Percentiles rank a stretch among this genome's conserved stretches.
These are phyloP conservation scores for Cinchona pubescens DNA, from an alignment of 257 asterid species.

Conservation along the genomic window DNA sequence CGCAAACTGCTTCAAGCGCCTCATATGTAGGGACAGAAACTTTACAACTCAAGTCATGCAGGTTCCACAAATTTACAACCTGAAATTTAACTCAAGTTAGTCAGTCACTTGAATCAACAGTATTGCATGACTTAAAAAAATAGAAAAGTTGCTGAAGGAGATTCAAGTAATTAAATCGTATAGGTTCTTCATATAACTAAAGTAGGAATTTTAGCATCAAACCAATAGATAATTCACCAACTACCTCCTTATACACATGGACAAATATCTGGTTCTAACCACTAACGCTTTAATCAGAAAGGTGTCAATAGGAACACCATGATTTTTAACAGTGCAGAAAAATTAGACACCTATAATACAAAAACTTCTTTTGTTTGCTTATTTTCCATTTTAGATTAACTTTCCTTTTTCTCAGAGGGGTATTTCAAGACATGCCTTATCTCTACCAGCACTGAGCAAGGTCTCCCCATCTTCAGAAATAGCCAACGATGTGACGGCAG, in stretches of 20 bases:
- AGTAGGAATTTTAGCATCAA: too few species aligned
- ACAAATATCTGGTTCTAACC: not conserved
- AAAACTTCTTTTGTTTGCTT: not conserved
- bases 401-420: not conserved
- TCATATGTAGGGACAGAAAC: constrained; percentile 79
- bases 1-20: constrained; percentile 82
- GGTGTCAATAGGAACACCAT: not conserved
- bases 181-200: not conserved
- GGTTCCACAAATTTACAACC: constrained; percentile 90
- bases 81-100: constrained; percentile 38
- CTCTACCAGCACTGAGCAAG: constrained; percentile 88
- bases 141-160: not conserved
- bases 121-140: not conserved
- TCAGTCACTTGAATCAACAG: constrained; percentile 11
- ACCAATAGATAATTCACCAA: not conserved
- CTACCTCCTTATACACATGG: not conserved
- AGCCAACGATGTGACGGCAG: constrained; percentile 83
- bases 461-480: constrained; percentile 91
- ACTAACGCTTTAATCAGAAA: not conserved
- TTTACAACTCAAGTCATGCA: constrained; percentile 69
- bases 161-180: not conserved
- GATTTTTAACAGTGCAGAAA: not conserved
- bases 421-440: constrained; percentile 49
- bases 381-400: not conserved
- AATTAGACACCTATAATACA: too few species aligned